Evolutionary conservation across 2,329 filamentous ascomycete genomes (phyloP), one percentile per base, ranked within the genome.

Genomic region (Cercospora sp.): DNA sequence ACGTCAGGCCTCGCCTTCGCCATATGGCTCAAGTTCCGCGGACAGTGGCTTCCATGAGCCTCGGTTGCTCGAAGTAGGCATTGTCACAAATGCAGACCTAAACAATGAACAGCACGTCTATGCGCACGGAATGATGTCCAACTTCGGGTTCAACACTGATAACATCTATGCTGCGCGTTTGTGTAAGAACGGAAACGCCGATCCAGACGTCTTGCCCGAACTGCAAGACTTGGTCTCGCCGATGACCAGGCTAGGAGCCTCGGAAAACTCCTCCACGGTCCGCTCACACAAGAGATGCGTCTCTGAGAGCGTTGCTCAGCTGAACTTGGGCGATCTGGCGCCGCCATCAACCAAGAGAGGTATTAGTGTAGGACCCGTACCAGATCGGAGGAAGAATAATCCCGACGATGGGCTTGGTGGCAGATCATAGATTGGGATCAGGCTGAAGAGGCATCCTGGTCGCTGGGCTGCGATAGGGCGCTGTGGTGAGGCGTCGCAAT

Each of bases 21-120:
- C 72, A 20, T 65, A 70, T 36, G 64, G 61, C 18, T 70, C 69
- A 13, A 30, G n/a, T 12, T 70, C 72, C 23, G 68, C 74, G 59
- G 75, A 76, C 65, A 75, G 71, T 57, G 75, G 76, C 28, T 75
- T 72, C 57, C 62, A 75, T 60, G 75, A 76, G 68, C 71, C 74
- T 28, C 64, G 65, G 16, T 18, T 66, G 42, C 64, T 61, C 33
- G 68, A 63, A 5, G 55, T 67, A 26, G 59, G 57, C 20, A 28
- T 60, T 28, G 28, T 64, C 31, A 48, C 31, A 28, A 65, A 63
- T 36, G 68, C 70, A 26, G 33, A 58, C 2, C 59, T 64, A 13
- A 53, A 65, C 57, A 69, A 71, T 59, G 63, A 66, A 31, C 62
- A 70, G 16, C 73, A 75, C 65, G 66, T 73, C 23, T 74, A 72